Conservation (phyloP, 1,284 basidiomycete species). For the Phellinidium pouzarii region DNA sequence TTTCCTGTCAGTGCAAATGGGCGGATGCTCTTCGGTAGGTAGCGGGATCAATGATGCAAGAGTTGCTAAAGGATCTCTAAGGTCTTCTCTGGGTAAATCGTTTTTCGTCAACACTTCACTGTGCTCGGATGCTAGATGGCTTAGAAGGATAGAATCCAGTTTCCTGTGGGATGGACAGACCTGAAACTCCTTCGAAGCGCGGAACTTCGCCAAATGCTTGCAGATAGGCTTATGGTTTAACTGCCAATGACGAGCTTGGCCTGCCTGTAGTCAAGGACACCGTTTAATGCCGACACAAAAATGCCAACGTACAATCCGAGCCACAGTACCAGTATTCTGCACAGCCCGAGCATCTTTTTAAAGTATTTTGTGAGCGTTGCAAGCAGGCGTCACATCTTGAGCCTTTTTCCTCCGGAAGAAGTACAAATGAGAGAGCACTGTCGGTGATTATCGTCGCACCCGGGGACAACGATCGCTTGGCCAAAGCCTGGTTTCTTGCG, state of each 20-base stretch:
- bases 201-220: constrained; percentile 43
- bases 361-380: constrained; percentile 28
- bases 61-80: constrained; percentile 28
- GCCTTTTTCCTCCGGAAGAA: constrained; percentile 51
- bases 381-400: constrained; percentile 60
- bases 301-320: constrained; percentile 41
- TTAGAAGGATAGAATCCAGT: constrained; percentile 55
- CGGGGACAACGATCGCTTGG: constrained; percentile 31
- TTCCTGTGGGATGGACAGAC: constrained; percentile 44
- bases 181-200: constrained; percentile 39
- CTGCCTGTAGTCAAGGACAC: constrained; percentile 30
- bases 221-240: constrained; percentile 58
- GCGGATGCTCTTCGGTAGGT: constrained; percentile 22
- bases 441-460: constrained; percentile 44
- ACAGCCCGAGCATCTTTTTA: constrained; percentile 52
- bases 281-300: background rate
- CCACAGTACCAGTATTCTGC: constrained; percentile 68
- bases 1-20: constrained; percentile 20
- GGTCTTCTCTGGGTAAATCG: constrained; percentile 17
- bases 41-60: constrained; percentile 49
- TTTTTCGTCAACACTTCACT: background rate
- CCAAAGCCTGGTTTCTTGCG: constrained; percentile 45
- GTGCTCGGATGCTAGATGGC: constrained; percentile 46
- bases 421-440: constrained; percentile 38
- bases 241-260: constrained; percentile 62